Conservation (phyloP, 371 early-diverging fungal species). For the Batrachochytrium dendrobatidis region DNA sequence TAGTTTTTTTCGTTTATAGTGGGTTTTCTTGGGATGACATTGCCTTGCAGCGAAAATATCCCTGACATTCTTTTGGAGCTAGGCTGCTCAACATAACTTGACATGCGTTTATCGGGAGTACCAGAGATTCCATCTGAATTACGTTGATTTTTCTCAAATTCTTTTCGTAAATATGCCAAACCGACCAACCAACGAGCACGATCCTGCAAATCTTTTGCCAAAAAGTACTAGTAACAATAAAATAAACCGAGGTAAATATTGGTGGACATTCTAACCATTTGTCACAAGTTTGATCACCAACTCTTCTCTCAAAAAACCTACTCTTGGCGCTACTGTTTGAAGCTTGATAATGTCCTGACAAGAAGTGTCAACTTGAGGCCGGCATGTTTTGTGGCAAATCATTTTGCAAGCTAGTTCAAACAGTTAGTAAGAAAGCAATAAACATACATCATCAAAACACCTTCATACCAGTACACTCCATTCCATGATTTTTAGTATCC, state of each 20-base stretch:
- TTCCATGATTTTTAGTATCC: constrained; percentile 30
- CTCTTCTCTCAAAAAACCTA: constrained; percentile 8
- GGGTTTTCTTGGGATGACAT: not conserved
- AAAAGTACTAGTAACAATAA: constrained; percentile 30
- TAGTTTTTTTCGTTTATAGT: too few species aligned
- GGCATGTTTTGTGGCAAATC: constrained; percentile 37
- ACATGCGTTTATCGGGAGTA: constrained; percentile 2
- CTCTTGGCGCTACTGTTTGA: constrained; percentile 26
- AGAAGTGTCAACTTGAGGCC: constrained; percentile 22
- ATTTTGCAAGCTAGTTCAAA: constrained; percentile 29
- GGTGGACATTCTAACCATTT: not conserved
- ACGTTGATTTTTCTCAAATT: constrained; percentile 11
- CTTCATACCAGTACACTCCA: constrained; percentile 35
- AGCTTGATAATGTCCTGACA: constrained; percentile 29
- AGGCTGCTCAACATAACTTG: constrained; percentile 3
- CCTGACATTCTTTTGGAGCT: too few species aligned
- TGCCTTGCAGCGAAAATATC: too few species aligned
- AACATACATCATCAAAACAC: constrained; percentile 2
- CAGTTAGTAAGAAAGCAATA: not conserved
- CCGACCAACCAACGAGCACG: constrained; percentile 33
- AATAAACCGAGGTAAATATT: not conserved
- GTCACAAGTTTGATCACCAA: too few species aligned
- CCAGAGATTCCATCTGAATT: not conserved
- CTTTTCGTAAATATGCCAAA: constrained; percentile 30
- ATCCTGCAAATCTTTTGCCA: constrained; percentile 33